Conservation (phyloP, 2,329 filamentous ascomycete genomes). For the Exophiala dermatitidis region DNA sequence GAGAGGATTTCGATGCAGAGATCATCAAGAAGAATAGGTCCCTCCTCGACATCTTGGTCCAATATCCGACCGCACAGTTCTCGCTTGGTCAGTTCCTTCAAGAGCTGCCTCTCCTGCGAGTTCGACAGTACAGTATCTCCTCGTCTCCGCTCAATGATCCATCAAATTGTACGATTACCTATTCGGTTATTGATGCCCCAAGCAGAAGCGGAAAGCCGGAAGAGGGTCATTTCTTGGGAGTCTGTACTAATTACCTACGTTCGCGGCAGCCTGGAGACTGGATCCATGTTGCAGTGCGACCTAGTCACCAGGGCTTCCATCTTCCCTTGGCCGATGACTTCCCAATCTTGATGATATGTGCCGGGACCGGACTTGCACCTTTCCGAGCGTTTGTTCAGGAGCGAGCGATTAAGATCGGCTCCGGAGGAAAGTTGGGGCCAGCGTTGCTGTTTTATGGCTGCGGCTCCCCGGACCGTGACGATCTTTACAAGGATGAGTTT, state of each 20-base stretch:
- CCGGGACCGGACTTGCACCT: conserved; percentile 51
- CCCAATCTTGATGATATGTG: conserved; percentile 37
- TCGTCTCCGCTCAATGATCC: conserved; percentile 60
- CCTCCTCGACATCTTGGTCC: conserved; percentile 59
- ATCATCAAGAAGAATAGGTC: conserved; percentile 35
- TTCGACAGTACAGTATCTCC: conserved; percentile 70
- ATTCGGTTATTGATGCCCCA: conserved; percentile 55
- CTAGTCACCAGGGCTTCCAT: conserved; percentile 34
- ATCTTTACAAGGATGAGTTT: conserved; percentile 34
- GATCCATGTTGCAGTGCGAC: conserved; percentile 33
- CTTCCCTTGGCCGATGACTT: conserved; percentile 32
- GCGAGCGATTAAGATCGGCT: conserved; percentile 39
- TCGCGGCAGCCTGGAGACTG: conserved; percentile 37
- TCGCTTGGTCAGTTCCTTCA: conserved; percentile 60
- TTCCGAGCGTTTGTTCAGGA: conserved; percentile 60
- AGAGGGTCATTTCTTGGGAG: conserved; percentile 50
- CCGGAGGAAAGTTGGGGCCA: conserved; percentile 29
- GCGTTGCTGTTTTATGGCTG: conserved; percentile 35
- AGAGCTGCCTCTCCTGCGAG: conserved; percentile 67
- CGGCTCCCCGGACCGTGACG: conserved; percentile 32
- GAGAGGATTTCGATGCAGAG: conserved; percentile 28
- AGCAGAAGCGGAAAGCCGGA: conserved; percentile 33
- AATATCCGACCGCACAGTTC: conserved; percentile 52
- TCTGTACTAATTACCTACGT: conserved; percentile 65
- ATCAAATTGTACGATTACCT: conserved; percentile 56